A percentile compares a stretch with the other conserved stretches of the same genome.
Conservation (phyloP, 2,329 filamentous ascomycete genomes). For the Hymenoscyphus fraxineus region DNA sequence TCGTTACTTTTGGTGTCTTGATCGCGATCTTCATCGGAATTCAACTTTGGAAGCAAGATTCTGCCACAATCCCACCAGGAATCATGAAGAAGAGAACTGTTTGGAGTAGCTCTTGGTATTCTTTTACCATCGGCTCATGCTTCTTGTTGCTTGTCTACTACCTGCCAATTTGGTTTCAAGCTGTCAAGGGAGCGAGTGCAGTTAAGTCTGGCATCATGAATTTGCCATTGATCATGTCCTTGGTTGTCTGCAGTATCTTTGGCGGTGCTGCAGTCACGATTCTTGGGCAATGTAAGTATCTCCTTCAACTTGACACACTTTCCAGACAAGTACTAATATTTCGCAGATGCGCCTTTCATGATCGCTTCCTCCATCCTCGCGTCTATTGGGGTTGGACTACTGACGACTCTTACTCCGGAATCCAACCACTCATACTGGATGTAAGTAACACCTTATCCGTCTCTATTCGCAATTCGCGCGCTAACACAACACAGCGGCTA, state of each 20-base stretch:
- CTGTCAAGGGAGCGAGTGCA: conserved; percentile 32
- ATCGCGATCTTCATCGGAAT: conserved; percentile 13
- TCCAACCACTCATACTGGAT: conserved; percentile 50
- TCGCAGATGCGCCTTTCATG: conserved; percentile 15
- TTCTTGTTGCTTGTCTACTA: conserved; percentile 42
- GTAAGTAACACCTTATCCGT: conserved; percentile 23
- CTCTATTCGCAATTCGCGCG: neutral
- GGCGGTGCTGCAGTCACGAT: conserved; percentile 31
- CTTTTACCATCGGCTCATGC: conserved; percentile 34
- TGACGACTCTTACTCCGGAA: conserved; percentile 48
- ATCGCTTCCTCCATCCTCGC: conserved; percentile 22
- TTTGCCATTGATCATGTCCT: conserved; percentile 34
- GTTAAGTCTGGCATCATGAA: conserved; percentile 33
- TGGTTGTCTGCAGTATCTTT: conserved; percentile 32
- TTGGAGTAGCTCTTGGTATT: conserved; percentile 18
- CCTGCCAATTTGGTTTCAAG: conserved; percentile 48
- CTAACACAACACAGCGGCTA: conserved; percentile 38
- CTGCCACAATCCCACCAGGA: conserved; percentile 31
- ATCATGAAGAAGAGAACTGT: conserved; percentile 42
- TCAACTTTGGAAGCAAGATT: conserved; percentile 17
- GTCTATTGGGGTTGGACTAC: conserved; percentile 46
- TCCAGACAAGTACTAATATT: neutral
- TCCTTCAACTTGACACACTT: neutral
- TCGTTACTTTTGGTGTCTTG: conserved; percentile 16
- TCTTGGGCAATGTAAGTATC: conserved; percentile 19